Evolutionary conservation across 2,329 filamentous ascomycete species (phyloP).

Genomic region (Plectosphaerella cucumerina): DNA sequence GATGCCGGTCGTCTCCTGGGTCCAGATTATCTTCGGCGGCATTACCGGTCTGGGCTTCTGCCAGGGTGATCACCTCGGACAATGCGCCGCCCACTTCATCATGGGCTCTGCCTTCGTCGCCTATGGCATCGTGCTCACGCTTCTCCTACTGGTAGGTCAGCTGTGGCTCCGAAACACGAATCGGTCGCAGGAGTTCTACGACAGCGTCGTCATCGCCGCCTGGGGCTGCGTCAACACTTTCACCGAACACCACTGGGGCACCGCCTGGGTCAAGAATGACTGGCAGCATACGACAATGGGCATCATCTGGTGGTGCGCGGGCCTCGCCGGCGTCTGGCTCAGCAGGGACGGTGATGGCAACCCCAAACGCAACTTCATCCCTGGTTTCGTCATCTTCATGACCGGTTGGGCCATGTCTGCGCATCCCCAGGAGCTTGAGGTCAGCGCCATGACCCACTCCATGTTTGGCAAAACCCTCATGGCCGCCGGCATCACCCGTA

Average conservation of each 20-base stretch:
- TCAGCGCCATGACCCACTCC: slow-evolving; percentile 83
- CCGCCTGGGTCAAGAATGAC: slow-evolving; percentile 85
- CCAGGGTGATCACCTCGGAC: slow-evolving; percentile 82
- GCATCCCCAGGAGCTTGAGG: slow-evolving; percentile 77
- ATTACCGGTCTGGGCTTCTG: slow-evolving; percentile 93
- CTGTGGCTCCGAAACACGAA: slow-evolving; percentile 78
- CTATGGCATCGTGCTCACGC: slow-evolving; percentile 83
- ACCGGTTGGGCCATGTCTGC: slow-evolving; percentile 96
- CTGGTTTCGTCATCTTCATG: slow-evolving; percentile 82
- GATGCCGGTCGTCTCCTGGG: slow-evolving; percentile 83
- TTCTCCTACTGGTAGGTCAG: slow-evolving; percentile 85
- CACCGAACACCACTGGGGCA: slow-evolving; percentile 93
- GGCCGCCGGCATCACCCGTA: slow-evolving; percentile 76
- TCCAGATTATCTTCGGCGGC: slow-evolving; percentile 93
- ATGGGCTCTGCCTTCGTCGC: slow-evolving; percentile 97
- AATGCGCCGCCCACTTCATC: slow-evolving; percentile 95
- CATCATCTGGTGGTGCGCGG: slow-evolving; percentile 97
- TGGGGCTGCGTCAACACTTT: slow-evolving; percentile 99
- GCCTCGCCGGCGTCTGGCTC: slow-evolving; percentile 87
- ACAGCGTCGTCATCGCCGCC: slow-evolving; percentile 81
- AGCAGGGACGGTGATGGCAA: slow-evolving; percentile 77
- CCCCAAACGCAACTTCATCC: slow-evolving; percentile 89
- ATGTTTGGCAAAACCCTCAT: slow-evolving; percentile 96
- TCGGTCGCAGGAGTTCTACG: slow-evolving; percentile 94
- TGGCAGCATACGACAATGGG: slow-evolving; percentile 99